Conservation (phyloP, 2,329 filamentous ascomycete genomes). For the Chaetomium strumarium region DNA sequence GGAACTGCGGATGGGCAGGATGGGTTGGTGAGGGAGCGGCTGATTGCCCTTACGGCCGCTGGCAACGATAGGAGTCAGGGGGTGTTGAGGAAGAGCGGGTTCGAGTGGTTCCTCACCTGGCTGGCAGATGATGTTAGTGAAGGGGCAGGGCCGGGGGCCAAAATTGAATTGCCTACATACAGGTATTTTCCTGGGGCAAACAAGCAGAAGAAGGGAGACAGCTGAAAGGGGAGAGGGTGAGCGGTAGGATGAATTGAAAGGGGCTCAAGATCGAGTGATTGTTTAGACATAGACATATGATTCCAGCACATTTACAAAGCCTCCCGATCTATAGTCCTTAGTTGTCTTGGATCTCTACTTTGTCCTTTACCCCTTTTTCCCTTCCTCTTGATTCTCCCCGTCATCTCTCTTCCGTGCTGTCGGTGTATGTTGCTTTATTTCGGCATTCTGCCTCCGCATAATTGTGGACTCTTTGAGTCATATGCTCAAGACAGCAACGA, state of each 20-base stretch:
- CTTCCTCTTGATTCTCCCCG: too few species aligned
- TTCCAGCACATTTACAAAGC: too few species aligned
- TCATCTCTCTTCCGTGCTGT: too few species aligned
- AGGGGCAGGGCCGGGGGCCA: conserved; percentile 2
- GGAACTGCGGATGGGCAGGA: conserved; percentile 14
- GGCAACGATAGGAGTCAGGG: conserved; percentile 48
- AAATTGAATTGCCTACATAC: conserved; percentile 22
- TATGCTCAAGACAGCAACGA: too few species aligned
- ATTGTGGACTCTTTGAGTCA: too few species aligned
- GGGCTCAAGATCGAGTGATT: too few species aligned
- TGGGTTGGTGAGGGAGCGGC: conserved; percentile 33
- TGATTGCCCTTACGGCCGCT: conserved; percentile 43
- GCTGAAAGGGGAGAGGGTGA: background rate
- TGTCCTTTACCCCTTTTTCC: too few species aligned
- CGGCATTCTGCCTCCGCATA: too few species aligned
- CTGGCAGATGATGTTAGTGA: conserved; percentile 28
- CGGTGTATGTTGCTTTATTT: too few species aligned
- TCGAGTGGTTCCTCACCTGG: conserved; percentile 41
- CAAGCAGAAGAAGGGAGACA: background rate
- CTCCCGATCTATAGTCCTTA: too few species aligned
- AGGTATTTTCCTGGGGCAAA: conserved; percentile 19
- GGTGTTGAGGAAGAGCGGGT: conserved; percentile 52
- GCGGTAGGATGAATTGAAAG: background rate
- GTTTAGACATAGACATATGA: too few species aligned
- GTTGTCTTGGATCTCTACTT: too few species aligned